phyloP scores from a whole-genome alignment of 805 yeast genomes.

The Wilhelminamyces savonicus region DNA sequence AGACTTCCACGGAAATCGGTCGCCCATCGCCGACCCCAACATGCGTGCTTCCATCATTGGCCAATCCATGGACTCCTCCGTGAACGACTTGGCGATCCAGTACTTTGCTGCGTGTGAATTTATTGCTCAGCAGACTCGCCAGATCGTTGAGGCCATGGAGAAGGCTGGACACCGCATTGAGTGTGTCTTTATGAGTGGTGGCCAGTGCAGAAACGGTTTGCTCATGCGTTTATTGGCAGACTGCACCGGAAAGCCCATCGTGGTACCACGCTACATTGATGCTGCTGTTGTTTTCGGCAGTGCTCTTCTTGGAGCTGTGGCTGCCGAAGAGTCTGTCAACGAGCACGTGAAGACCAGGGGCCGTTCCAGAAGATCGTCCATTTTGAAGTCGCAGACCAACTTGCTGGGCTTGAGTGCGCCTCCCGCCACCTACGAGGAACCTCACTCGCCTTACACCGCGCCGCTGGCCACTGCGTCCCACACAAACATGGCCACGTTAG shows the following conservation, averaged over 20 bases:
- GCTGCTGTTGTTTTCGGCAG: constrained; percentile 97
- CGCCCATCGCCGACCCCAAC: constrained; percentile 93
- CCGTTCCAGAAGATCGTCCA: constrained; percentile 29
- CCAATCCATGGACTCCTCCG: constrained; percentile 81
- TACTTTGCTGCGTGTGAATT: constrained; percentile 95
- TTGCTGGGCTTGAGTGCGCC: constrained; percentile 10
- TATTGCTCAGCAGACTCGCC: constrained; percentile 95
- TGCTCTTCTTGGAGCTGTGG: constrained; percentile 91
- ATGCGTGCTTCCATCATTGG: constrained; percentile 94
- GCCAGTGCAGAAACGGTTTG: constrained; percentile 90
- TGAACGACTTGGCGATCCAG: constrained; percentile 77
- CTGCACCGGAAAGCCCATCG: constrained; percentile 85
- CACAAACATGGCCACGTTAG: constrained; percentile 49
- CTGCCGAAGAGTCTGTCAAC: constrained; percentile 59
- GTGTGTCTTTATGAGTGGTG: constrained; percentile 87
- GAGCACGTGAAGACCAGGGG: constrained; percentile 28
- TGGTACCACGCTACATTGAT: constrained; percentile 91
- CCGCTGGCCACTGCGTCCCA: constrained; percentile 73
- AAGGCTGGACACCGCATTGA: constrained; percentile 70
- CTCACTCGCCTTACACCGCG: constrained; percentile 69
- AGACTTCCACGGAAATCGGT: constrained; percentile 92
- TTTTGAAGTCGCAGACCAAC: constrained; percentile 26
- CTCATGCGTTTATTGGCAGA: constrained; percentile 88
- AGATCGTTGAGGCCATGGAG: constrained; percentile 82
- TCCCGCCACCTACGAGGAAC: constrained; percentile 17